These are phyloP conservation scores for Aspergillus arachidicola DNA, from an alignment of 2,329 filamentous ascomycete species.

Conservation along the genomic window DNA sequence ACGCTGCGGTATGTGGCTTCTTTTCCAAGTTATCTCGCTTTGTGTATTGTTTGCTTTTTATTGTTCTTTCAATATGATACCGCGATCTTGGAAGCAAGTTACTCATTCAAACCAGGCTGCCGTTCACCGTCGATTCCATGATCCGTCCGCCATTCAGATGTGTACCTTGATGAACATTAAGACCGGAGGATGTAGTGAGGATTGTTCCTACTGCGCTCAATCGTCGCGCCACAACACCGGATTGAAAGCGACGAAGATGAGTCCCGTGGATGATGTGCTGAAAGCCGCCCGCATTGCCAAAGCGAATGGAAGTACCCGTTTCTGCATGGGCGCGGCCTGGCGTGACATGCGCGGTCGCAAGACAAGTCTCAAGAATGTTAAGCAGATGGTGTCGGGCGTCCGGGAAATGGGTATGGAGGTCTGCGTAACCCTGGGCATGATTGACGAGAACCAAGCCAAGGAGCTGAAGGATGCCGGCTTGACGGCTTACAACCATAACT, in stretches of 20 bases:
- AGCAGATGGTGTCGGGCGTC: constrained; percentile 82
- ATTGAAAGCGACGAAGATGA: constrained; percentile 77
- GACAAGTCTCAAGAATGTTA: constrained; percentile 79
- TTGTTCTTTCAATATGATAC: no score
- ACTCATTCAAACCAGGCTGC: constrained; percentile 57
- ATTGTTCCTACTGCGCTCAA: constrained; percentile 91
- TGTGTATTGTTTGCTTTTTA: background rate
- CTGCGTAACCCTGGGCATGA: constrained; percentile 94
- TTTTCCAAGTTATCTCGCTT: background rate
- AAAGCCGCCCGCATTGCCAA: constrained; percentile 75
- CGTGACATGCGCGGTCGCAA: constrained; percentile 91
- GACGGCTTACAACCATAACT: constrained; percentile 93
- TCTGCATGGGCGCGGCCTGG: constrained; percentile 96
- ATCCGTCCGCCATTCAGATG: constrained; percentile 81
- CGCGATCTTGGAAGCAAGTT: background rate
- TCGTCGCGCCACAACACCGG: constrained; percentile 79
- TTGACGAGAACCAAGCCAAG: constrained; percentile 76
- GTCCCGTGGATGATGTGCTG: constrained; percentile 78
- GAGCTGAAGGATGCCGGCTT: constrained; percentile 82
- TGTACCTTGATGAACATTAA: constrained; percentile 98
- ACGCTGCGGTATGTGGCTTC: constrained; percentile 65
- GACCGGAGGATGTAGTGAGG: constrained; percentile 86
- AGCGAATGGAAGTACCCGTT: constrained; percentile 82
- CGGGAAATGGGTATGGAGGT: constrained; percentile 82
- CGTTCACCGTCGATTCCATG: constrained; percentile 83